Conservation (phyloP, 305 asterid species). For the Rubia tinctorum region DNA sequence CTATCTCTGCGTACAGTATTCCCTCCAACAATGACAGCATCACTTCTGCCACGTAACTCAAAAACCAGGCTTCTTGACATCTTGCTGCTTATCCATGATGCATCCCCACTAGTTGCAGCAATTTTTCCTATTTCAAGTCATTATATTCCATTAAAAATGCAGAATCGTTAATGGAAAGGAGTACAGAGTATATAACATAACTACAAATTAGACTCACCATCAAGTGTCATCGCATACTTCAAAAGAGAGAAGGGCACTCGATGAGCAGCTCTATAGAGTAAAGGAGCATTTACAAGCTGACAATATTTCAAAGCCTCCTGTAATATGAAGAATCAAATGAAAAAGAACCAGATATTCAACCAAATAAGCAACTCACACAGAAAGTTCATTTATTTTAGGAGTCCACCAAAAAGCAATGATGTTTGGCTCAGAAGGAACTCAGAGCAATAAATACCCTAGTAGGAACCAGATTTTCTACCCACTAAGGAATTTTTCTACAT, state of each 20-base stretch:
- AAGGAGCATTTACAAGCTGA: conserved; percentile 93
- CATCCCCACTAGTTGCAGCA: conserved; percentile 95
- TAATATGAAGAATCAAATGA: conserved; percentile 9
- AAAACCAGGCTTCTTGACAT: conserved; percentile 76
- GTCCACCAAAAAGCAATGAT: not conserved
- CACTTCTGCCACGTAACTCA: conserved; percentile 94
- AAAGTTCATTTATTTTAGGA: not conserved
- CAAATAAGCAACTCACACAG: not conserved
- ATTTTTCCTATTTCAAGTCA: conserved; percentile 64
- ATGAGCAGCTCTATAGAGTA: conserved; percentile 85
- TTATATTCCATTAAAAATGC: not conserved
- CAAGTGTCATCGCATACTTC: conserved; percentile 98
- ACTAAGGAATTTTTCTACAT: not conserved
- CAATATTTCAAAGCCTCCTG: conserved; percentile 87
- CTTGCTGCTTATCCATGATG: conserved; percentile 97
- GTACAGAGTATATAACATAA: not conserved
- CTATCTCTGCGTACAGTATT: conserved; percentile 97
- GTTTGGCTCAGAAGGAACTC: not conserved
- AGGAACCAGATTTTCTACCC: not conserved
- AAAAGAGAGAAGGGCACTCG: conserved; percentile 92
- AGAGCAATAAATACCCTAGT: not conserved
- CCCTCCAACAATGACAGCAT: conserved; percentile 98
- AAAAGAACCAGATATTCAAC: not conserved
- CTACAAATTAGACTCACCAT: conserved; percentile 58
- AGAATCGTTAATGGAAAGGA: not conserved